These are phyloP conservation scores for Helianthus tuberosus DNA, from an alignment of 129 eudicot species.

Conservation along the genomic window DNA sequence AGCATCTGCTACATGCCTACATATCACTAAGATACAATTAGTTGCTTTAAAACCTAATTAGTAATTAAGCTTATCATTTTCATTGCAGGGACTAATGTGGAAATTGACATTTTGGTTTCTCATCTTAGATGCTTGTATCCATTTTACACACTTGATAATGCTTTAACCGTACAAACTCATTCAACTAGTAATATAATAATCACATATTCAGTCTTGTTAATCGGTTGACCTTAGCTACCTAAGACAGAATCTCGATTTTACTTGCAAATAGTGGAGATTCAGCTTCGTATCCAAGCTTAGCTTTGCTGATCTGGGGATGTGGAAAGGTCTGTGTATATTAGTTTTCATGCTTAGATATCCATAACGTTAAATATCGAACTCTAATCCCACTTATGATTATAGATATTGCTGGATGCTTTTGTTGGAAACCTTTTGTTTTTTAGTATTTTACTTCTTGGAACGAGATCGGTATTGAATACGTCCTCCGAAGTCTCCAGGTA, in stretches of 20 bases:
- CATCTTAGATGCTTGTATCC: conserved; percentile 85
- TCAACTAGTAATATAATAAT: conserved; percentile 16
- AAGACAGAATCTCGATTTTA: conserved; percentile 57
- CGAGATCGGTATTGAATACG: conserved; percentile 42
- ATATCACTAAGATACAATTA: conserved; percentile 10
- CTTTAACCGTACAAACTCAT: not conserved
- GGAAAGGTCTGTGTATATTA: conserved; percentile 50
- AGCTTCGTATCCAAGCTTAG: conserved; percentile 29
- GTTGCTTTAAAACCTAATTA: conserved; percentile 12
- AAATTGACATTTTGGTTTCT: conserved; percentile 53
- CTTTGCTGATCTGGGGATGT: conserved; percentile 38
- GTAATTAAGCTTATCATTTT: conserved; percentile 3
- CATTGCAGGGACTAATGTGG: conserved; percentile 62
- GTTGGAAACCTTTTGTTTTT: conserved; percentile 61
- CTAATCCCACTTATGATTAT: conserved; percentile 21
- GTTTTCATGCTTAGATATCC: conserved; percentile 12
- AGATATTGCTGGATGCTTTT: conserved; percentile 51
- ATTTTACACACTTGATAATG: not conserved
- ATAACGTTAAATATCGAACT: not conserved
- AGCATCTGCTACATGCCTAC: conserved; percentile 7
- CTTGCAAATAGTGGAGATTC: conserved; percentile 40
- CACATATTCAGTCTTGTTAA: not conserved
- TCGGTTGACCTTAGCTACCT: conserved; percentile 49
- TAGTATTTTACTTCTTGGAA: conserved; percentile 41
- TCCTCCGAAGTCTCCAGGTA: conserved; percentile 43